These are phyloP conservation scores for Ramicandelaber brevisporus DNA, from an alignment of 192 early-diverging fungal genomes.

Conservation along the genomic window DNA sequence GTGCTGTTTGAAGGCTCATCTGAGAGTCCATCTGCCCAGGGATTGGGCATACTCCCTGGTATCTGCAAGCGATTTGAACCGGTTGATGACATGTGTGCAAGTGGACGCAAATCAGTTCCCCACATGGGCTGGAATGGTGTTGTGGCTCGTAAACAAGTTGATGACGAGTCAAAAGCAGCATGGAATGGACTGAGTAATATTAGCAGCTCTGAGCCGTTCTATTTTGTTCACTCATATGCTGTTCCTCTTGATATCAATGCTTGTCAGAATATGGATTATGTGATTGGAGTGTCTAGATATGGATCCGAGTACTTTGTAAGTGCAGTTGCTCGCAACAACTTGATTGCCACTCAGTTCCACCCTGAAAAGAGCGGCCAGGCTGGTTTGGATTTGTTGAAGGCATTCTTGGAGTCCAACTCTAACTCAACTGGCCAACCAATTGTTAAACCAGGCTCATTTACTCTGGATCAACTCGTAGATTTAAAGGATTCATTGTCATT, in stretches of 20 bases:
- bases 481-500: conserved; percentile 38
- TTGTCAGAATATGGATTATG: conserved; percentile 38
- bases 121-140: conserved; percentile 93
- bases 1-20: conserved; percentile 74
- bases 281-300: conserved; percentile 64
- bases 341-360: conserved; percentile 98
- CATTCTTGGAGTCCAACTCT: conserved; percentile 35
- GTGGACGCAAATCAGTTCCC: conserved; percentile 58
- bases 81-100: too few relatives aligned
- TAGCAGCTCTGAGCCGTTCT: conserved; percentile 51
- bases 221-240: conserved; percentile 97
- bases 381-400: conserved; percentile 51
- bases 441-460: not conserved
- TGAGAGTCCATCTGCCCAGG: conserved; percentile 51
- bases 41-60: conserved; percentile 65
- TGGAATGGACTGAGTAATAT: too few relatives aligned
- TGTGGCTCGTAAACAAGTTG: conserved; percentile 3
- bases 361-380: conserved; percentile 92
- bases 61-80: conserved; percentile 38
- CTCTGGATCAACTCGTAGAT: not conserved
- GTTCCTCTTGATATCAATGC: conserved; percentile 26
- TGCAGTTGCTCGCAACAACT: conserved; percentile 50
- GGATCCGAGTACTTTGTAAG: conserved; percentile 68
- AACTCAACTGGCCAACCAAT: not conserved
- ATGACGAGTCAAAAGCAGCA: not conserved